Base-by-base conservation (phyloP, 257 asterid genomes). In the Solanum chilense region DNA sequence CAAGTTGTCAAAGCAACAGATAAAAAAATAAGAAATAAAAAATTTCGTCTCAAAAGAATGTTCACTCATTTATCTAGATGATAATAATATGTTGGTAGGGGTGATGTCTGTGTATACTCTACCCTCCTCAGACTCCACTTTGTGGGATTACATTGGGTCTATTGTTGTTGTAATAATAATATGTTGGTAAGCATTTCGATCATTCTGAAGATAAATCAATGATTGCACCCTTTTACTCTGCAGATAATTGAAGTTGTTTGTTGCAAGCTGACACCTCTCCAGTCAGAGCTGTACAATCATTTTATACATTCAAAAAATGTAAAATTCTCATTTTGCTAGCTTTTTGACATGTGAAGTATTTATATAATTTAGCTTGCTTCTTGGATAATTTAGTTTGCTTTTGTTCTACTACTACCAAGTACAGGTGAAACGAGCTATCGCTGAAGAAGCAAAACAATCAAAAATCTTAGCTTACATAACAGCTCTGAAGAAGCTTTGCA, bases 231-330 rank as follows among this genome's bases (percentile, higher is more conserved):
- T 71, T 82, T 83, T 21, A 62, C 88, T 77, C 82, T 89, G 90
- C 95, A 97, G 98, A 95, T 95, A 70, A 88, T 95, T 52, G 96
- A 94, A 94, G 99, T 97, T 89, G 98, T 94, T 87, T 94, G 99
- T 91, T 95, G 99, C 98, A 95, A 97, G 94, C 86, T 97, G 95
- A 92, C 98, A 31, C 94, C 94, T 83, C 95, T 97, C 64, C 99
- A 97, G 86, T 88, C 95, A 86, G 92, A 90, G 85, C 94, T 97
- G 85, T 97, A 95, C 93, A 93, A 90, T 90, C 98, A 95, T 93
- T 94, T 97, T 88, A 93, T 97, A 88, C 99, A 97, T 90, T 97
- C 99, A 47, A 97, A 95, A 94, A 97, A 97, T 90, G 99, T 97
- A 93, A 91, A 78, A 58, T 85, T 62, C 49, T 84, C 85, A 52